phyloP scores from a whole-genome alignment of 257 asterid species.

The Solanum tarijense region DNA sequence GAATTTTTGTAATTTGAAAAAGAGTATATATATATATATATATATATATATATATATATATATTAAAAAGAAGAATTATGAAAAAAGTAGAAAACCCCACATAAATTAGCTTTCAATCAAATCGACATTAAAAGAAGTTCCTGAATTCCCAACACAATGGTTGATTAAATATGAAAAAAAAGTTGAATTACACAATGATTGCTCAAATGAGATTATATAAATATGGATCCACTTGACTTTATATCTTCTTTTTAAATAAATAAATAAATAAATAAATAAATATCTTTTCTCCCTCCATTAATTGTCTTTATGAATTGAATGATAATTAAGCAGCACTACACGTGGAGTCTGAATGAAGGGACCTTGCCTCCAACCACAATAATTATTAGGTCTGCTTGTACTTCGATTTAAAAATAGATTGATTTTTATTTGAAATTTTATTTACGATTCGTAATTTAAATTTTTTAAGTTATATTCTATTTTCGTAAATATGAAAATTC shows the following conservation, averaged over 20 bases:
- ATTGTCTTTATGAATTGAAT: slow-evolving; percentile 7
- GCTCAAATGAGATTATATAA: not conserved
- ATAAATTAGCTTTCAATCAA: not conserved
- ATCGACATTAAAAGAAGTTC: not conserved
- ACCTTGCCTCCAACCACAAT: slow-evolving; percentile 15
- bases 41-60: no score
- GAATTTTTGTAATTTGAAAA: no score
- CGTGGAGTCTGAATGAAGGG: slow-evolving; percentile 35
- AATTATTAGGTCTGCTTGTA: not conserved
- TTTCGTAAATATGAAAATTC: not conserved
- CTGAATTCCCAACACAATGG: slow-evolving; percentile 3
- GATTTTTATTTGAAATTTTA: not conserved
- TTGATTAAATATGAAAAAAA: slow-evolving; percentile 4
- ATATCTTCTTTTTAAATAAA: not conserved
- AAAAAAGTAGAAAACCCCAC: not conserved
- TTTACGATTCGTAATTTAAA: not conserved
- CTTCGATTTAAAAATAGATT: not conserved
- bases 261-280: no score
- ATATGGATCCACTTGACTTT: slow-evolving; percentile 10
- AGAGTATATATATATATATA: no score
- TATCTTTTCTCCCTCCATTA: not conserved
- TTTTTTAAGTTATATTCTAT: not conserved
- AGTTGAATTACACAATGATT: slow-evolving; percentile 21
- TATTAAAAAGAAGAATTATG: not conserved
- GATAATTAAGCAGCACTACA: slow-evolving; percentile 20